These are phyloP conservation scores for Agapanthus africanus DNA, from an alignment of 106 monocot species.

Conservation along the genomic window DNA sequence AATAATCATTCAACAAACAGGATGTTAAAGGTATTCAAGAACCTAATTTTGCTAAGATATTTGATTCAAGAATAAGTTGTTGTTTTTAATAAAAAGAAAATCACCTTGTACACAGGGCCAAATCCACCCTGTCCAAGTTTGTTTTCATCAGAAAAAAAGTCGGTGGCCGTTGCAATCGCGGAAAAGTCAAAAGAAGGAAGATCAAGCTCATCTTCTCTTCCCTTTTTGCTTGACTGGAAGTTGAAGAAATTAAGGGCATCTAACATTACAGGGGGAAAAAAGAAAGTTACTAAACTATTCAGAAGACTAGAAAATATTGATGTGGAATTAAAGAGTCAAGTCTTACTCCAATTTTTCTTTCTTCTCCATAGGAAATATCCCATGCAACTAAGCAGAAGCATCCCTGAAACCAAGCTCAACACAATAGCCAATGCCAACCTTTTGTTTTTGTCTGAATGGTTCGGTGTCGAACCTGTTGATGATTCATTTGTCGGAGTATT, in stretches of 20 bases:
- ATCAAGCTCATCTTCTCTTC: slow-evolving; percentile 1
- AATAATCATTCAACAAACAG: neutral
- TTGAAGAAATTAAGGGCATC: neutral
- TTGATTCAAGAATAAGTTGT: neutral
- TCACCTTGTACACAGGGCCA: slow-evolving; percentile 32
- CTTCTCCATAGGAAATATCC: slow-evolving; percentile 13
- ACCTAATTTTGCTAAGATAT: neutral
- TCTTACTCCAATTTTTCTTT: slow-evolving; percentile 8
- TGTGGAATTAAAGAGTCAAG: neutral
- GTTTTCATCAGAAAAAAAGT: slow-evolving; percentile 17
- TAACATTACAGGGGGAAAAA: neutral
- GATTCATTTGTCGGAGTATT: neutral
- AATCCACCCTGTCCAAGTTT: slow-evolving; percentile 35
- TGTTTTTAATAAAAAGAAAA: neutral
- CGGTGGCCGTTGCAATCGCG: slow-evolving; percentile 17
- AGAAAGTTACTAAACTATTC: neutral
- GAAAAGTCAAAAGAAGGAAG: slow-evolving; percentile 23
- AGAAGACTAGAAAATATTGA: neutral
- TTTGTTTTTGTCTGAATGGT: neutral
- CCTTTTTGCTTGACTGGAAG: neutral
- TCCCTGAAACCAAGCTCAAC: neutral
- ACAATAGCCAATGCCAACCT: slow-evolving; percentile 3
- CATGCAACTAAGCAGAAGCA: neutral
- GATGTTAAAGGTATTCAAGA: neutral
- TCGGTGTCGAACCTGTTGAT: neutral